A percentile compares a stretch with the other conserved stretches of the same genome.
Evolutionary conservation across 2,329 filamentous ascomycete genomes (phyloP).

Genomic region (Calonectria honghensis): DNA sequence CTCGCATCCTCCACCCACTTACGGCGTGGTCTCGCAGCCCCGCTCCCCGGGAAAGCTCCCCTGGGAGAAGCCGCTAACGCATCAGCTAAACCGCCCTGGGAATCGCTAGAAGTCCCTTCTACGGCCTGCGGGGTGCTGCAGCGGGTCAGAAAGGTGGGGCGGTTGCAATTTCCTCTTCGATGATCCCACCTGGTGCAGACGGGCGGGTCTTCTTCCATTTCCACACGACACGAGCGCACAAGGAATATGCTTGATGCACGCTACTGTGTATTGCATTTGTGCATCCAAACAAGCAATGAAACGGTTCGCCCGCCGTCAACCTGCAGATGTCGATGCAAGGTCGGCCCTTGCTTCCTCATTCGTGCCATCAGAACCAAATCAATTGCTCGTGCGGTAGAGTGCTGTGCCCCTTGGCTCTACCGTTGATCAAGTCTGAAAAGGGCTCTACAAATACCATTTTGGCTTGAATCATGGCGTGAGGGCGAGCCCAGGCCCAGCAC

Average conservation of each 20-base stretch:
- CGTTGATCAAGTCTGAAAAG: constrained; percentile 34
- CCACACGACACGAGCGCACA: constrained; percentile 34
- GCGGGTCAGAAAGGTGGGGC: constrained; percentile 48
- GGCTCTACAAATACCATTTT: not conserved
- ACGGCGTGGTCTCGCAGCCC: constrained; percentile 6
- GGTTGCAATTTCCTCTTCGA: constrained; percentile 53
- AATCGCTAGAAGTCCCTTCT: constrained; percentile 31
- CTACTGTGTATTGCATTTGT: constrained; percentile 18
- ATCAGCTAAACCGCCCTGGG: constrained; percentile 21
- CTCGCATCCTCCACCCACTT: constrained; percentile 16
- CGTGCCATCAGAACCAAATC: constrained; percentile 6
- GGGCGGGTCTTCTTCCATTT: constrained; percentile 34
- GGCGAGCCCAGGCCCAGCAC: constrained; percentile 4
- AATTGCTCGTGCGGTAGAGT: constrained; percentile 5
- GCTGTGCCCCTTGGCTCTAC: constrained; percentile 16
- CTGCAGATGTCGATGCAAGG: constrained; percentile 28
- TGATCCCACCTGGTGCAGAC: constrained; percentile 43
- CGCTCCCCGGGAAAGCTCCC: constrained; percentile 30
- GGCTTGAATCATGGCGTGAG: constrained; percentile 17
- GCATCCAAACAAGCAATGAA: constrained; percentile 18
- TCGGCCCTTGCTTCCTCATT: constrained; percentile 23
- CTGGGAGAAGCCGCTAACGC: constrained; percentile 18
- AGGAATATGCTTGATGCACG: constrained; percentile 28
- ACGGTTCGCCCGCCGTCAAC: constrained; percentile 29
- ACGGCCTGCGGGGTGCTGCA: constrained; percentile 25